Evolutionary conservation across 352 stramenopile genomes (phyloP), one percentile per base, ranked within the genome.

Genomic region (Phytopythium litorale): DNA sequence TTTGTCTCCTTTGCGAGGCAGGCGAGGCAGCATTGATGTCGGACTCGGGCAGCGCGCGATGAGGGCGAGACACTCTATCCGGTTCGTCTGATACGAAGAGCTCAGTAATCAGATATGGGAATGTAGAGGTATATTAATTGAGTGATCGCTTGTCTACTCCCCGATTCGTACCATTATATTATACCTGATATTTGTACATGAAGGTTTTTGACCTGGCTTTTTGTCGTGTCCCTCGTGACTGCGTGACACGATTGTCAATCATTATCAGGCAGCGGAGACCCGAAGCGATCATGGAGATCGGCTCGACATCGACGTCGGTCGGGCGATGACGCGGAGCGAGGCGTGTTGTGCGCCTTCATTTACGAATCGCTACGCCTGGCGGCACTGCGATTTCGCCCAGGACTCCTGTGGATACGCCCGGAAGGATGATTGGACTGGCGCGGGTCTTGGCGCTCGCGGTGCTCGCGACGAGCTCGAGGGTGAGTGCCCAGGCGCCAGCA

Each of bases 401-500:
- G 8, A 18, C 30, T 40, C 19, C 18, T 6, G n/a, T 15, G 19
- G 42, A 49, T 49, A 49, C 42, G 3, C 42, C 1, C 19, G 13
- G 0, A 12, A 50, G 11, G 4, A 60, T 60, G 55, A 16, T 35
- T 1, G 28, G 21, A 1, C 9, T 58, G 12, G 19, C 42, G 1
- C 58, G 25, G 38, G 33, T 37, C 18, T 35, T 64, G 5, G 51
- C 50, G 33, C 23, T 71, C 19, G n/a, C 50, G n/a, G 49, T 48
- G 37, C 35, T 55, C n/a, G 55, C 33, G 6, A 19, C 15, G 38
- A 18, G 18, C 7, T 63, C 32, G 55, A 46, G 30, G 18, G 58
- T 63, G 12, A 30, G 16, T 23, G 58, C 52, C 1, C 56, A 58
- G 16, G 28, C 38, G 16, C 63, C 71, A 13, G 64, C 62, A 12